phyloP scores from a whole-genome alignment of 495 filamentous ascomycete genomes.

The Neurospora sp. region DNA sequence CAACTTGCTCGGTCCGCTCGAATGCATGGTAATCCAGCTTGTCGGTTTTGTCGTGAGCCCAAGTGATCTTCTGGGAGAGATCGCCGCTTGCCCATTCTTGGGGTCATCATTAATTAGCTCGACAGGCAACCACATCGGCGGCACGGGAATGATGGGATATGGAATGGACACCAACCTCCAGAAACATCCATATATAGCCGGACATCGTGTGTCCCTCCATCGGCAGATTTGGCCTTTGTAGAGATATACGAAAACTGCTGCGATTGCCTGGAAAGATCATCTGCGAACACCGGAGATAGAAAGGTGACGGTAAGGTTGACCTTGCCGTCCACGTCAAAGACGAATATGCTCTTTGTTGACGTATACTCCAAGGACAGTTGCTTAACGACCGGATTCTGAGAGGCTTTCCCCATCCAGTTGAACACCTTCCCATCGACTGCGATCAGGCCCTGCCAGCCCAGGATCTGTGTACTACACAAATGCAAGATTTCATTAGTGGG shows the following conservation, averaged over 20 bases:
- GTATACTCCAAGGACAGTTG: constrained; percentile 62
- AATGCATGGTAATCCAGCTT: constrained; percentile 44
- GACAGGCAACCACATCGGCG: constrained; percentile 21
- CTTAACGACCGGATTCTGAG: constrained; percentile 34
- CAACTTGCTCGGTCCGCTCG: constrained; percentile 48
- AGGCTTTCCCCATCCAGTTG: constrained; percentile 54
- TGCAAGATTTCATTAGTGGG: constrained; percentile 33
- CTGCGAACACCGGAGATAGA: constrained; percentile 78
- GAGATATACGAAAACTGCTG: constrained; percentile 81
- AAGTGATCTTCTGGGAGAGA: constrained; percentile 23
- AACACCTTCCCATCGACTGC: constrained; percentile 41
- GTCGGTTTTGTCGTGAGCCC: constrained; percentile 26
- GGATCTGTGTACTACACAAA: constrained; percentile 45
- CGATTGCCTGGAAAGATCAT: constrained; percentile 75
- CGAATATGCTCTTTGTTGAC: constrained; percentile 77
- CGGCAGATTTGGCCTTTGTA: constrained; percentile 46
- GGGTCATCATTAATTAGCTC: not conserved
- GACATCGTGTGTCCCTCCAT: constrained; percentile 53
- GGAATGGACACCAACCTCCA: constrained; percentile 54
- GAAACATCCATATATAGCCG: constrained; percentile 82
- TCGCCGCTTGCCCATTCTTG: constrained; percentile 39
- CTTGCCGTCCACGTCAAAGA: constrained; percentile 57
- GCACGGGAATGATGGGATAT: constrained; percentile 38
- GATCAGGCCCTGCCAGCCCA: constrained; percentile 68
- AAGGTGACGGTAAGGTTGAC: constrained; percentile 71